Base-by-base conservation (phyloP, 768 basidiomycete species). In the Phlegmacium glaucopus region DNA sequence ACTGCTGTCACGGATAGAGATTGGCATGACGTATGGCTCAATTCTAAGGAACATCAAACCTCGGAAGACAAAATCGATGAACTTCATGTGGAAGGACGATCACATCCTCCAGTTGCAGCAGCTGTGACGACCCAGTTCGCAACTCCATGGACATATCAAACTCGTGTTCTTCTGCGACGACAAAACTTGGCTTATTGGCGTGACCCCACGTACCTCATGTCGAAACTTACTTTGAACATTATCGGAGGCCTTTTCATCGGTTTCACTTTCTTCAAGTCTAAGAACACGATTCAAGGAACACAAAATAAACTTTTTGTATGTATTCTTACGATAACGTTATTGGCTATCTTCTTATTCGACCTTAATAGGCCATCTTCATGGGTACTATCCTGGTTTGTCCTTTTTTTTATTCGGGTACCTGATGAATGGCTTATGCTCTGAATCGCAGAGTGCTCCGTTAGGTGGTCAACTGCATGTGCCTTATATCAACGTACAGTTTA, bases 281-380 rank as follows among this genome's bases (percentile, higher is more conserved):
- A 76, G 27, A 53, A 77, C 35, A 69, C 72, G 7, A 69, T 78
- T 41, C 77, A 76, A 48, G 83, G 80, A 35, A 73, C 75, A 1
- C 82, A 83, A 53, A 80, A 83, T 61, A 80, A 82, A 57, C 68
- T 84, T 11, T 84, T 84, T 54, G 80, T 80, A 49, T 45, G 76
- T 69, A 36, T 49, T 53, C 25, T n/a, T 53, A 54, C 17, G 55
- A 49, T 43, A 34, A 40, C 9, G 45, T 55, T n/a, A 34, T 55
- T 4, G 48, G 13, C 38, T 28, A n/a, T n/a, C n/a, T 53, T 12
- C 5, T 6, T 30, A 34, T 26, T 7, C 12, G 17, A 2, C 18
- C 26, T 9, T n/a, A 36, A 0, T 39, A 80, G 77, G 60, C 77
- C 1, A 75, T 78, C 16, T 82, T 75, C 58, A 76, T 83, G 74